Conservation (phyloP, 371 early-diverging fungal species). For the Mucor circinelloides region DNA sequence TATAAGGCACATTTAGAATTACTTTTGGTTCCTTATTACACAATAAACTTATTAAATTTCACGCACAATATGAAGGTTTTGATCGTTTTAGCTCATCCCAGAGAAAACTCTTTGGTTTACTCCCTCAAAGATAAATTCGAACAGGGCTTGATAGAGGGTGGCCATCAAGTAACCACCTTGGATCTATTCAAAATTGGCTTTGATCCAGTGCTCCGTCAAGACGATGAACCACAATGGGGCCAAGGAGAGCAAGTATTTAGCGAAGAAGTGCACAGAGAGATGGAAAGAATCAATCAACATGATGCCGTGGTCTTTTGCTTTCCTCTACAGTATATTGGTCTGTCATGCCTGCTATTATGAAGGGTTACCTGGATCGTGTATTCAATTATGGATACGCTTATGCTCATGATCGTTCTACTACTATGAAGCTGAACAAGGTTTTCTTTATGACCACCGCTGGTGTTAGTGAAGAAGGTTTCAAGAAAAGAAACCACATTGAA, state of each 20-base stretch:
- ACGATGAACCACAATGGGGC: background rate
- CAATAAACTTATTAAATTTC: background rate
- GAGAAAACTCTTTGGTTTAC: conserved; percentile 6
- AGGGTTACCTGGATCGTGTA: conserved; percentile 7
- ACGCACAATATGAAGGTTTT: conserved; percentile 1
- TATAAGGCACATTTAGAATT: background rate
- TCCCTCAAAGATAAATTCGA: background rate
- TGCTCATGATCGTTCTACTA: background rate
- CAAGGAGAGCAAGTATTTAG: background rate
- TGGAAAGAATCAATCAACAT: background rate
- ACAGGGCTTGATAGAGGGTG: conserved; percentile 1
- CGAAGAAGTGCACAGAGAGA: background rate
- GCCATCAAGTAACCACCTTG: conserved; percentile 2
- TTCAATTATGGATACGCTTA: background rate
- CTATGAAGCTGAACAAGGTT: background rate
- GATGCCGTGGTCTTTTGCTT: conserved; percentile 5
- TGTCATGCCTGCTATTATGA: conserved; percentile 6
- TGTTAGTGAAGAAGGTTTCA: background rate
- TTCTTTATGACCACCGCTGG: background rate
- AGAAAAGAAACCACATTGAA: background rate
- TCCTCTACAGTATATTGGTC: conserved; percentile 9
- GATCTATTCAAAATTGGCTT: conserved; percentile 1
- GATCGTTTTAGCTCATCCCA: conserved; percentile 4
- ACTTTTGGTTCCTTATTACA: background rate
- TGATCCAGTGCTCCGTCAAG: background rate